Conservation (phyloP, 768 basidiomycete species). For the Cystofilobasidium capitatum region DNA sequence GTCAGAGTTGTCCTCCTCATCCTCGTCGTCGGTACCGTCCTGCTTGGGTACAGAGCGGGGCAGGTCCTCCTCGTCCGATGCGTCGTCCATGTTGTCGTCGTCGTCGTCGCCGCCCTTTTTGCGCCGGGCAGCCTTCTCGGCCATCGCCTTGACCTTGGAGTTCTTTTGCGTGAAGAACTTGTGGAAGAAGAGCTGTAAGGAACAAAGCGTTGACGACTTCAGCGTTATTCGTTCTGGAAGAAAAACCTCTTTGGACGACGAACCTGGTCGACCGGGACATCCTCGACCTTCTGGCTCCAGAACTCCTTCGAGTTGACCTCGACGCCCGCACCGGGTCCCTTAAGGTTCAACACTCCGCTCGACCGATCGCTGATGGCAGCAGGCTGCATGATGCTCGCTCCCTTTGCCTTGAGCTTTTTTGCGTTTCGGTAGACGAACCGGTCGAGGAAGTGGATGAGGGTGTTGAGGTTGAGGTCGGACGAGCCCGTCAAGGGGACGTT, state of each 20-base stretch:
- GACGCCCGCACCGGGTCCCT: slow-evolving; percentile 53
- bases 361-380: slow-evolving; percentile 55
- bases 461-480: slow-evolving; percentile 82
- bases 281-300: slow-evolving; percentile 55
- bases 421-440: slow-evolving; percentile 96
- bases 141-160: slow-evolving; percentile 47
- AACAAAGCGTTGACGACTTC: not conserved
- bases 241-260: slow-evolving; percentile 28
- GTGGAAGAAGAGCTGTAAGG: slow-evolving; percentile 71
- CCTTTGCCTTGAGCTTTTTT: slow-evolving; percentile 62
- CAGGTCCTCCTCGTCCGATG: slow-evolving; percentile 28
- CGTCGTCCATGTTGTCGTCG: slow-evolving; percentile 31
- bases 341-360: slow-evolving; percentile 50
- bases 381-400: slow-evolving; percentile 94
- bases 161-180: slow-evolving; percentile 71
- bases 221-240: not conserved
- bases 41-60: slow-evolving; percentile 26
- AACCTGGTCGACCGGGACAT: slow-evolving; percentile 81
- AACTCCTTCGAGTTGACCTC: slow-evolving; percentile 66
- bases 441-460: slow-evolving; percentile 88
- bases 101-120: slow-evolving; percentile 43
- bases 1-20: slow-evolving; percentile 32
- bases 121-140: slow-evolving; percentile 46
- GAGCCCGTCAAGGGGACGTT: slow-evolving; percentile 66
- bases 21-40: no score